phyloP scores from a whole-genome alignment of 1,284 basidiomycete species.

The Chalciporus sp. region DNA sequence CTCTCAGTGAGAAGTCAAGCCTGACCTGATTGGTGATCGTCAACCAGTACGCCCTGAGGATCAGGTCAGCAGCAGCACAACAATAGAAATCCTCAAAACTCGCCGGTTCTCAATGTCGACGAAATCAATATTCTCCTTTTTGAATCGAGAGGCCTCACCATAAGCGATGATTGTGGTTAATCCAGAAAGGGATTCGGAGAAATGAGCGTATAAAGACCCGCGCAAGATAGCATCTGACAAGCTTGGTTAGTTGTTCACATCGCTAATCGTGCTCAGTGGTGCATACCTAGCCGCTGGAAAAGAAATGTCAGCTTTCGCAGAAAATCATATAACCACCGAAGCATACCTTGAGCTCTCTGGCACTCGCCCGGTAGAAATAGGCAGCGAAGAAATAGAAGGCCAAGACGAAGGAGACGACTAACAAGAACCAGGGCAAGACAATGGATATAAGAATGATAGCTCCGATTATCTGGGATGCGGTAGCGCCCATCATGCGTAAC shows the following conservation, averaged over 20 bases:
- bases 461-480: conserved; percentile 66
- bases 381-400: conserved; percentile 67
- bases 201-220: conserved; percentile 80
- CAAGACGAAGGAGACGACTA: conserved; percentile 65
- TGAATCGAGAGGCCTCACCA: conserved; percentile 70
- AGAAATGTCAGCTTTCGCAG: conserved; percentile 3
- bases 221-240: conserved; percentile 58
- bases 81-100: conserved; percentile 9
- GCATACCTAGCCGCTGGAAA: conserved; percentile 51
- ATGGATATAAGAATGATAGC: conserved; percentile 80
- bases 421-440: conserved; percentile 83
- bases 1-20: background rate
- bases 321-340: background rate
- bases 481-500: conserved; percentile 74
- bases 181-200: conserved; percentile 87
- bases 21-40: conserved; percentile 76
- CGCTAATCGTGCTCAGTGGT: background rate
- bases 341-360: conserved; percentile 82
- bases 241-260: background rate
- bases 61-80: background rate
- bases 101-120: conserved; percentile 86
- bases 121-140: conserved; percentile 72
- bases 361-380: conserved; percentile 84
- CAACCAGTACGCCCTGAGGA: conserved; percentile 78
- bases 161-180: conserved; percentile 89